A percentile compares a stretch with the other conserved stretches of the same genome.
phyloP scores from a whole-genome alignment of 2,329 filamentous ascomycete genomes.

The Pezicula radicicola region DNA sequence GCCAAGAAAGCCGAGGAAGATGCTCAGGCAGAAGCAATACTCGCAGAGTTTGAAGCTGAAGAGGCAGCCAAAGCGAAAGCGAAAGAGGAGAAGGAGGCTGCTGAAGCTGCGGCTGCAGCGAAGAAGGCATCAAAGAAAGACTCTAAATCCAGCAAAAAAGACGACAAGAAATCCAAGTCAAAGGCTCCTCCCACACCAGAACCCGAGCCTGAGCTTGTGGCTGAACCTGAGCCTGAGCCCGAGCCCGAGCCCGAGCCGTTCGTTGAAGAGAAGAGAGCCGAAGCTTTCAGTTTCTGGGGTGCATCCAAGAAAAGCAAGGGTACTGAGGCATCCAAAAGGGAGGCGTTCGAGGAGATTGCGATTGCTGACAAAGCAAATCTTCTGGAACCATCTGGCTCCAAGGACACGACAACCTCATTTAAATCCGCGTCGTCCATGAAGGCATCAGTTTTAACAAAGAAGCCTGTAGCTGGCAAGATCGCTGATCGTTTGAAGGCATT shows the following conservation, averaged over 20 bases:
- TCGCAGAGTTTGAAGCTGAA: conserved; percentile 35
- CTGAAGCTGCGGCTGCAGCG: conserved; percentile 33
- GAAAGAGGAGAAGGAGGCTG: conserved; percentile 32
- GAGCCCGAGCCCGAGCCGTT: conserved; percentile 32
- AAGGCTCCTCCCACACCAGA: conserved; percentile 17
- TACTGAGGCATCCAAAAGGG: conserved; percentile 32
- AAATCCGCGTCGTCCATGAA: conserved; percentile 39
- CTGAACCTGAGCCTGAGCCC: conserved; percentile 10
- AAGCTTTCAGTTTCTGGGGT: conserved; percentile 56
- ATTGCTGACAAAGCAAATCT: conserved; percentile 47
- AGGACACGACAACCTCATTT: conserved; percentile 38
- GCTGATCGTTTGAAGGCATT: conserved; percentile 56
- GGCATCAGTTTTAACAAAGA: conserved; percentile 36
- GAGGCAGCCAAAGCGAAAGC: conserved; percentile 34
- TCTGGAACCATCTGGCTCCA: conserved; percentile 41
- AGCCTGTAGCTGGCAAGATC: conserved; percentile 48
- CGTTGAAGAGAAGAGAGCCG: conserved; percentile 17
- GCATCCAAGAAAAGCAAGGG: conserved; percentile 40
- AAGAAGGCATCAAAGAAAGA: conserved; percentile 25
- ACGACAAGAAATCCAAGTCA: conserved; percentile 28
- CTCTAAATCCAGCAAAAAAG: conserved; percentile 37
- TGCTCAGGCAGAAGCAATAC: conserved; percentile 25
- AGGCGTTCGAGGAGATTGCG: conserved; percentile 40
- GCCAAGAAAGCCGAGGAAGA: conserved; percentile 37
- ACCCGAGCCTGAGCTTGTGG: conserved; percentile 18